These are phyloP conservation scores for Neonectria punicea DNA, from an alignment of 2,329 filamentous ascomycete genomes.

Conservation along the genomic window DNA sequence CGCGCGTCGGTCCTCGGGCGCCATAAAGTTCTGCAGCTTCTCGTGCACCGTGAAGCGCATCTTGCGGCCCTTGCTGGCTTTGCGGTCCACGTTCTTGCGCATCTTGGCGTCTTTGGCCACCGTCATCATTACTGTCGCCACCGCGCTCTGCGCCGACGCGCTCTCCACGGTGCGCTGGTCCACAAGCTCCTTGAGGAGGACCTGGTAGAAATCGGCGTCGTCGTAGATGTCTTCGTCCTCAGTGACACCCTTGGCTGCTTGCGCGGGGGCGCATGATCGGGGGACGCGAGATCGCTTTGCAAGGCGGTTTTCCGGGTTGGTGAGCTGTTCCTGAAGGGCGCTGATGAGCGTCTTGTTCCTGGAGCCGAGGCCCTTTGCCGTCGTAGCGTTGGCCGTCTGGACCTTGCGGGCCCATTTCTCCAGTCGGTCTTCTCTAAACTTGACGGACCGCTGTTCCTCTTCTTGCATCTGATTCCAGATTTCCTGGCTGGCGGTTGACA, in stretches of 20 bases:
- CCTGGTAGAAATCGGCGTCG: slow-evolving; percentile 93
- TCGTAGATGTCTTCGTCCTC: slow-evolving; percentile 80
- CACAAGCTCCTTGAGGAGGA: slow-evolving; percentile 91
- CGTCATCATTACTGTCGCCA: slow-evolving; percentile 70
- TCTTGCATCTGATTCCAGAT: slow-evolving; percentile 79
- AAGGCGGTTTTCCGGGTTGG: slow-evolving; percentile 70
- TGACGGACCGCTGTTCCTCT: slow-evolving; percentile 68
- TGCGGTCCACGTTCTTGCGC: slow-evolving; percentile 87
- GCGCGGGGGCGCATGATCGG: slow-evolving; percentile 79
- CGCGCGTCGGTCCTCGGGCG: slow-evolving; percentile 79
- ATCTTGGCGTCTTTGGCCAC: slow-evolving; percentile 81
- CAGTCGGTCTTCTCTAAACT: slow-evolving; percentile 76
- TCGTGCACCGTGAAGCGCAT: slow-evolving; percentile 95
- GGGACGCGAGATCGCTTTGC: slow-evolving; percentile 76
- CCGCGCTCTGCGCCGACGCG: slow-evolving; percentile 58
- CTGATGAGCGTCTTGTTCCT: slow-evolving; percentile 64
- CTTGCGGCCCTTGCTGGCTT: slow-evolving; percentile 94
- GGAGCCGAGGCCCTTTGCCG: slow-evolving; percentile 40
- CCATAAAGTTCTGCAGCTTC: slow-evolving; percentile 98
- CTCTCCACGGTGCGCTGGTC: slow-evolving; percentile 84
- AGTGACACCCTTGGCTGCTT: slow-evolving; percentile 66
- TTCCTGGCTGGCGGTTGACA: slow-evolving; percentile 67
- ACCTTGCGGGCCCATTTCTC: slow-evolving; percentile 90
- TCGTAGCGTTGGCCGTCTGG: slow-evolving; percentile 57
- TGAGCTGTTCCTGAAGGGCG: slow-evolving; percentile 75